Evolutionary conservation across 352 stramenopile species (phyloP).

Genomic region (Globisporangium lucens): DNA sequence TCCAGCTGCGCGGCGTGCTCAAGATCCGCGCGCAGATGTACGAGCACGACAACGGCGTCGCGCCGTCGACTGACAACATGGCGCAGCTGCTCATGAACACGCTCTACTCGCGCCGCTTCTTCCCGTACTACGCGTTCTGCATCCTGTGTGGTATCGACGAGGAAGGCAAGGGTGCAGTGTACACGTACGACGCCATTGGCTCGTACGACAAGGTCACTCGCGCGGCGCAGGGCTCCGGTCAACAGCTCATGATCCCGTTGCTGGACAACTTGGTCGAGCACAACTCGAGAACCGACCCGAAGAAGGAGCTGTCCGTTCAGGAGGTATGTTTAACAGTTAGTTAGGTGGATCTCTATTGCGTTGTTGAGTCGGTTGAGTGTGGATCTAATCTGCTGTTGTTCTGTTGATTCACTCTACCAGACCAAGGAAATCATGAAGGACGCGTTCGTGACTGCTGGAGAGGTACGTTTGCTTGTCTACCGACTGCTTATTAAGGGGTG

Average conservation of each 20-base stretch:
- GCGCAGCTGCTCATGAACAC: conserved; percentile 98
- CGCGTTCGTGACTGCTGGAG: conserved; percentile 96
- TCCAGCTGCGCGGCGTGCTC: conserved; percentile 79
- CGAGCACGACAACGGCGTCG: conserved; percentile 94
- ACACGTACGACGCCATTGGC: conserved; percentile 98
- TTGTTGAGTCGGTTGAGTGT: not conserved
- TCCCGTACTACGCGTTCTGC: conserved; percentile 99
- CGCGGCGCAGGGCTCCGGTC: conserved; percentile 86
- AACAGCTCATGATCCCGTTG: conserved; percentile 97
- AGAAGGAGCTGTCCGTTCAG: conserved; percentile 86
- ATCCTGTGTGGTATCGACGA: conserved; percentile 96
- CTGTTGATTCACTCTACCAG: conserved; percentile 15
- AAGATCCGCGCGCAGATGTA: conserved; percentile 86
- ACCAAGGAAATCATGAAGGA: conserved; percentile 99
- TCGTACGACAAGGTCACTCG: conserved; percentile 80
- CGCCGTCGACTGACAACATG: conserved; percentile 90
- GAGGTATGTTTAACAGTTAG: conserved; percentile 70
- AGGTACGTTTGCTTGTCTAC: conserved; percentile 46
- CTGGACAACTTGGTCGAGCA: conserved; percentile 97
- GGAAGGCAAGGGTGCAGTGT: conserved; percentile 95
- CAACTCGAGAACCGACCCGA: conserved; percentile 88
- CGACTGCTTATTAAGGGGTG: not conserved
- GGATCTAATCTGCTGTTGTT: not conserved
- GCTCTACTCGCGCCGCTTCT: conserved; percentile 98
- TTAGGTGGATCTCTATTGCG: too few relatives aligned